These are phyloP conservation scores for Nissolia schottii DNA, from an alignment of 306 rosid species.

Conservation along the genomic window DNA sequence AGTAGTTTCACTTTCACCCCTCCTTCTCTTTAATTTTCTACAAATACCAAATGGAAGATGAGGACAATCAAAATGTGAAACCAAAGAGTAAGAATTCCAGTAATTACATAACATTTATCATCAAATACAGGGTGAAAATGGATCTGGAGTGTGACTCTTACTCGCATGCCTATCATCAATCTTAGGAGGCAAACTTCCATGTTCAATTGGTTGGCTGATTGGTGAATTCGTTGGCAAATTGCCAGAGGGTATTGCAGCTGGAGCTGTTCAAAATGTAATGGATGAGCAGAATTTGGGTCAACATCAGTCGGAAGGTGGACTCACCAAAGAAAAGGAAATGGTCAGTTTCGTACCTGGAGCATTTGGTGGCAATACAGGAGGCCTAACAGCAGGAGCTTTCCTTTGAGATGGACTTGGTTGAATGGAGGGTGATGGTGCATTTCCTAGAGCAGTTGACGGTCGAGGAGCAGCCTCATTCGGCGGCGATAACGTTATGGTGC, in stretches of 20 bases:
- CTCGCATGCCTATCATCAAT: slow-evolving; percentile 35
- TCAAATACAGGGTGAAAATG: slow-evolving; percentile 31
- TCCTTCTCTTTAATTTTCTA: no score
- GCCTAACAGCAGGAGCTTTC: slow-evolving; percentile 24
- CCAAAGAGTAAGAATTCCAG: not conserved
- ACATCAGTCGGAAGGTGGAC: slow-evolving; percentile 18
- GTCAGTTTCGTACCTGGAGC: slow-evolving; percentile 53
- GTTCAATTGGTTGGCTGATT: slow-evolving; percentile 37
- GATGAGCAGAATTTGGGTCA: not conserved
- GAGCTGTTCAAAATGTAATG: slow-evolving; percentile 31
- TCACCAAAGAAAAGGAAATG: not conserved
- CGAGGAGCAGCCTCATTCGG: slow-evolving; percentile 33
- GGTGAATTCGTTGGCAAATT: slow-evolving; percentile 51
- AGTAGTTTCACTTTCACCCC: no score
- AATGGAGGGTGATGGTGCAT: slow-evolving; percentile 27
- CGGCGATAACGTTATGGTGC: slow-evolving; percentile 29
- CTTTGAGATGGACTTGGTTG: slow-evolving; percentile 33
- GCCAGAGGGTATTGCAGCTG: slow-evolving; percentile 39
- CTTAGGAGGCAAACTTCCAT: slow-evolving; percentile 49
- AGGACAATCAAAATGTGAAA: slow-evolving; percentile 4
- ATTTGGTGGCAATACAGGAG: slow-evolving; percentile 35
- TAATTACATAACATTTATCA: slow-evolving; percentile 1
- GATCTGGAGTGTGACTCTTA: slow-evolving; percentile 19
- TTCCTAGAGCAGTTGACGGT: slow-evolving; percentile 37
- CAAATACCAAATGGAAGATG: no score